phyloP scores from a whole-genome alignment of 1,284 basidiomycete species.

The Austroboletus niveus region DNA sequence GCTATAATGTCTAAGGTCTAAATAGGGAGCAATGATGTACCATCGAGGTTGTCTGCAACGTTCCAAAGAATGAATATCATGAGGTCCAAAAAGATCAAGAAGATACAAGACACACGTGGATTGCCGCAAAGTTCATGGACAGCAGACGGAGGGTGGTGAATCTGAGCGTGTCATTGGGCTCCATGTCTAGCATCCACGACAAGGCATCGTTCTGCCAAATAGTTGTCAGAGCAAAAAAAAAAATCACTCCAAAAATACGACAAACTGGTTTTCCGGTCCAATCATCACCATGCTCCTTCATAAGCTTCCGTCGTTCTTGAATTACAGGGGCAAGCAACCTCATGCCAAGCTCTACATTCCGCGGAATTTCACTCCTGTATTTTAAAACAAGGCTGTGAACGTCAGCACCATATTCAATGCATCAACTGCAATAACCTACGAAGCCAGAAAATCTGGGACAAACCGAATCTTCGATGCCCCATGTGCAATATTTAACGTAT shows the following conservation, averaged over 20 bases:
- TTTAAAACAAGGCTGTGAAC: neutral
- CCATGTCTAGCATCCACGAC: neutral
- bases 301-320: slow-evolving; percentile 31
- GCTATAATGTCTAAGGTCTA: neutral
- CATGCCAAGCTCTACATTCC: slow-evolving; percentile 4
- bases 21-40: neutral
- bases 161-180: slow-evolving; percentile 1
- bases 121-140: slow-evolving; percentile 37
- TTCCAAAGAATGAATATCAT: neutral
- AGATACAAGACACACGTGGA: slow-evolving; percentile 31
- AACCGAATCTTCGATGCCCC: slow-evolving; percentile 27
- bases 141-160: slow-evolving; percentile 34
- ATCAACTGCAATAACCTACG: slow-evolving; percentile 26
- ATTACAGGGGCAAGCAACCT: slow-evolving; percentile 35
- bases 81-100: neutral
- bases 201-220: neutral
- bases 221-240: slow-evolving; percentile 12
- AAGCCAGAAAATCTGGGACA: slow-evolving; percentile 38
- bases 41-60: slow-evolving; percentile 9
- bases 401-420: neutral
- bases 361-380: neutral
- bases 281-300: slow-evolving; percentile 34
- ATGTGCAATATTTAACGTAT: slow-evolving; percentile 33
- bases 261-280: slow-evolving; percentile 39
- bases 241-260: neutral